A percentile compares a stretch with the other conserved stretches of the same genome.
Conservation (phyloP, 495 filamentous ascomycete species). For the Aspergillus olivimuriae region DNA sequence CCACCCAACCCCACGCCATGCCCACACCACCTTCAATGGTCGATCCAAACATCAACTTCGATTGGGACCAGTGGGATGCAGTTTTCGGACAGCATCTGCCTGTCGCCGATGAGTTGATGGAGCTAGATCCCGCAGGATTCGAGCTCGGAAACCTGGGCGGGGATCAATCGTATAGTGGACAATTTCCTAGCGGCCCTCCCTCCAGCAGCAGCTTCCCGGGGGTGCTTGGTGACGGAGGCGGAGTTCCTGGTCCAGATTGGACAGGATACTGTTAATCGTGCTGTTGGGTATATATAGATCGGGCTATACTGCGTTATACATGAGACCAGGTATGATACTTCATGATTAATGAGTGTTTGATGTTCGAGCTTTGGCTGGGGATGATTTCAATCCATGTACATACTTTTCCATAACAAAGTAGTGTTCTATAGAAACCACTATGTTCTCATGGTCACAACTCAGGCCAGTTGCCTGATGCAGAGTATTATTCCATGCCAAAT, state of each 20-base stretch:
- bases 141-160: conserved; percentile 29
- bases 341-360: background rate
- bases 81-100: conserved; percentile 44
- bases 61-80: conserved; percentile 48
- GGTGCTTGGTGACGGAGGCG: conserved; percentile 7
- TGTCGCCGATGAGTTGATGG: conserved; percentile 41
- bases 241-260: conserved; percentile 8
- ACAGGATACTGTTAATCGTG: conserved; percentile 11
- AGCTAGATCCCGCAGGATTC: conserved; percentile 35
- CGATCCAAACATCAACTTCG: conserved; percentile 40
- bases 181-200: background rate
- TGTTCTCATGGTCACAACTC: too few species aligned
- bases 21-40: conserved; percentile 40
- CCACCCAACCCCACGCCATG: conserved; percentile 13
- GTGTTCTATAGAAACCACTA: too few species aligned
- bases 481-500: too few species aligned
- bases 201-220: background rate
- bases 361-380: too few species aligned
- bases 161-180: too few species aligned
- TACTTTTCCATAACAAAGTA: too few species aligned
- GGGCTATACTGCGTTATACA: background rate
- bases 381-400: too few species aligned
- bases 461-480: too few species aligned
- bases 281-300: background rate
- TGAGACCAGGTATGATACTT: background rate